Evolutionary conservation across 176 grass and related monocot species (phyloP).

Genomic region (Cenchrus fungigraminus): DNA sequence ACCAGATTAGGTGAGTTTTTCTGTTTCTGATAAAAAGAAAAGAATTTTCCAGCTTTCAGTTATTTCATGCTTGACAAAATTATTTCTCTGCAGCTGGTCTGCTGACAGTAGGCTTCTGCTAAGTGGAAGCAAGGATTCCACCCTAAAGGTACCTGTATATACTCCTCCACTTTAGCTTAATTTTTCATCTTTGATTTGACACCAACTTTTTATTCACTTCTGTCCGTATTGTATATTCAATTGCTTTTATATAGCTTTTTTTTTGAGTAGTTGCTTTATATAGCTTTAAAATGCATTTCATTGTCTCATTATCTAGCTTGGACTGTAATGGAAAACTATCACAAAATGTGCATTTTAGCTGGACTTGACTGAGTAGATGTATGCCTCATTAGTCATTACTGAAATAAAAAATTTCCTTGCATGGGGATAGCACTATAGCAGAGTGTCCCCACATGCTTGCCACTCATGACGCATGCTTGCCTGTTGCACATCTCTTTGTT

Average conservation of each 20-base stretch:
- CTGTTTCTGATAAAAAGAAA: neutral
- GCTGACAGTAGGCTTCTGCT: conserved; percentile 95
- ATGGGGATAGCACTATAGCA: neutral
- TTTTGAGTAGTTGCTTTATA: neutral
- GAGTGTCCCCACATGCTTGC: neutral
- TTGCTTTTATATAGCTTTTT: neutral
- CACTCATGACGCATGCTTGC: neutral
- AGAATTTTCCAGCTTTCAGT: neutral
- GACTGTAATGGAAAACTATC: neutral
- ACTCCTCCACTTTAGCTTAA: neutral
- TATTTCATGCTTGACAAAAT: conserved; percentile 7
- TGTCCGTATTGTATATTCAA: neutral
- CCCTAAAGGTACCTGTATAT: conserved; percentile 69
- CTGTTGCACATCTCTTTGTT: neutral
- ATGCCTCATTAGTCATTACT: neutral
- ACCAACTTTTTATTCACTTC: neutral
- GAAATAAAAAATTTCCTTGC: neutral
- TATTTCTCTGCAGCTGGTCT: conserved; percentile 74
- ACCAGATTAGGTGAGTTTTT: conserved; percentile 82
- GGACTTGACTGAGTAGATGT: neutral
- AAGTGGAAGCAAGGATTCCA: conserved; percentile 98
- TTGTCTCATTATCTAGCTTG: neutral
- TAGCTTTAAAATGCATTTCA: conserved; percentile 7
- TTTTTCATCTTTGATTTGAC: neutral
- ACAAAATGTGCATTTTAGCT: neutral